phyloP scores from a whole-genome alignment of 495 filamentous ascomycete species.

The Penicillium canariense region DNA sequence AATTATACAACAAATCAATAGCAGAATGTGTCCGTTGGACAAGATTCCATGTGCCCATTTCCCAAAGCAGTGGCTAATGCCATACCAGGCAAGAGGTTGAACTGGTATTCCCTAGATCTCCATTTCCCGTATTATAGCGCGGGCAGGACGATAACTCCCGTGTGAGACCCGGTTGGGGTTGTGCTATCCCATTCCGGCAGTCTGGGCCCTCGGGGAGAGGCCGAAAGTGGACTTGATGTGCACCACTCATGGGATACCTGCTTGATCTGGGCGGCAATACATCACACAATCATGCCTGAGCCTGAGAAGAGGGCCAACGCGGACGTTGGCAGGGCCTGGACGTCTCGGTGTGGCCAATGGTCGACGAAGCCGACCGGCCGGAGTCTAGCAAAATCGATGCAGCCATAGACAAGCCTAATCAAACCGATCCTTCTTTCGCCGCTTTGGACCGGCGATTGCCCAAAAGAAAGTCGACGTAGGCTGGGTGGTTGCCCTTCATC shows the following conservation, averaged over 20 bases:
- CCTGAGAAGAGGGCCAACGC: not conserved
- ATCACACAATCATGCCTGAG: not conserved
- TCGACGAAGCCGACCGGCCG: not conserved
- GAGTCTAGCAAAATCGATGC: not conserved
- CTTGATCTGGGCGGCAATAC: not conserved
- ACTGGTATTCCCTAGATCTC: not conserved
- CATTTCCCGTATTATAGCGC: not conserved
- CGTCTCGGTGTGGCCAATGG: not conserved
- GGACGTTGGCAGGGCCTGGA: not conserved
- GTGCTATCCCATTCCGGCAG: not conserved
- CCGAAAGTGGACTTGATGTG: not conserved
- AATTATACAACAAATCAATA: not conserved
- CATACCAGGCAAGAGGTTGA: not conserved
- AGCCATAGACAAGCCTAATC: conserved; percentile 6
- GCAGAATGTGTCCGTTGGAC: not conserved
- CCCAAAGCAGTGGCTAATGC: not conserved
- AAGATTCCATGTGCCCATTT: not conserved
- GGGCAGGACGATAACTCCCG: not conserved
- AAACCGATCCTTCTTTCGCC: conserved; percentile 17
- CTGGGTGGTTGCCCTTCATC: conserved; percentile 63
- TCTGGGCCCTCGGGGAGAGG: not conserved
- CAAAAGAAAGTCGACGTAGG: conserved; percentile 68
- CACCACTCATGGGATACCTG: not conserved
- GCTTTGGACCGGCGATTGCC: conserved; percentile 33
- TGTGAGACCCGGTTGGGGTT: not conserved